Percentiles rank a stretch among this genome's conserved stretches.
Evolutionary conservation across 2,329 filamentous ascomycete species (phyloP).

Genomic region (Torrubiella hemipterigena): DNA sequence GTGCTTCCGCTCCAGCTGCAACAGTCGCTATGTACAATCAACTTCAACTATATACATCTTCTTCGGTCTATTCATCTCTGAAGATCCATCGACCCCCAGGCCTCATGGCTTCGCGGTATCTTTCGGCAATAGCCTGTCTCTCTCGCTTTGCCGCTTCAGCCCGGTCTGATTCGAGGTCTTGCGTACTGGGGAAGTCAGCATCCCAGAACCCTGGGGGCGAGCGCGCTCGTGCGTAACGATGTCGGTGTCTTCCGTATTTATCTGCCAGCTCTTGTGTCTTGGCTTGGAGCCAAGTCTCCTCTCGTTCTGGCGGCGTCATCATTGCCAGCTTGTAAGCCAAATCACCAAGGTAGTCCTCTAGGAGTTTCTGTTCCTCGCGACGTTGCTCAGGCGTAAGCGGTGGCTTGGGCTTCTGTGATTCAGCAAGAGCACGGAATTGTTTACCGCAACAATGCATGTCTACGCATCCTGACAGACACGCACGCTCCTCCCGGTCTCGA

Average conservation of each 20-base stretch:
- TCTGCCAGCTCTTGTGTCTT: slow-evolving; percentile 63
- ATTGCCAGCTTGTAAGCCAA: slow-evolving; percentile 43
- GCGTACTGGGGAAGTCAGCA: slow-evolving; percentile 78
- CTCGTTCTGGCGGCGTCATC: slow-evolving; percentile 49
- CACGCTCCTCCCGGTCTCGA: slow-evolving; percentile 55
- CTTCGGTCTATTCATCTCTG: slow-evolving; percentile 52
- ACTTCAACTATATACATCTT: neutral
- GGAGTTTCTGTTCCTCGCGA: slow-evolving; percentile 33
- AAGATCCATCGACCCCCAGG: slow-evolving; percentile 69
- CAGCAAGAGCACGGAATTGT: slow-evolving; percentile 55
- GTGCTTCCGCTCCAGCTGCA: no score
- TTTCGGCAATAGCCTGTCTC: slow-evolving; percentile 53
- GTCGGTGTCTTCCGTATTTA: slow-evolving; percentile 63
- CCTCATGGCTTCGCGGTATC: slow-evolving; percentile 72
- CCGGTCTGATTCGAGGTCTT: slow-evolving; percentile 58
- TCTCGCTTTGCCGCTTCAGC: slow-evolving; percentile 53
- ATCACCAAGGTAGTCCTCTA: slow-evolving; percentile 47
- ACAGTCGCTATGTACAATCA: neutral
- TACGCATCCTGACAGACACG: slow-evolving; percentile 62
- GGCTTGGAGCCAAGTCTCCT: slow-evolving; percentile 62
- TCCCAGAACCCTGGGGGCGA: slow-evolving; percentile 88
- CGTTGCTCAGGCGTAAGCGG: slow-evolving; percentile 22
- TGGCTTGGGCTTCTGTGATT: slow-evolving; percentile 30
- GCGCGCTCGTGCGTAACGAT: slow-evolving; percentile 56
- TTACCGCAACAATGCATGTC: slow-evolving; percentile 66